Conservation (phyloP, 495 filamentous ascomycete genomes). For the Xanthoparmelia taractica region DNA sequence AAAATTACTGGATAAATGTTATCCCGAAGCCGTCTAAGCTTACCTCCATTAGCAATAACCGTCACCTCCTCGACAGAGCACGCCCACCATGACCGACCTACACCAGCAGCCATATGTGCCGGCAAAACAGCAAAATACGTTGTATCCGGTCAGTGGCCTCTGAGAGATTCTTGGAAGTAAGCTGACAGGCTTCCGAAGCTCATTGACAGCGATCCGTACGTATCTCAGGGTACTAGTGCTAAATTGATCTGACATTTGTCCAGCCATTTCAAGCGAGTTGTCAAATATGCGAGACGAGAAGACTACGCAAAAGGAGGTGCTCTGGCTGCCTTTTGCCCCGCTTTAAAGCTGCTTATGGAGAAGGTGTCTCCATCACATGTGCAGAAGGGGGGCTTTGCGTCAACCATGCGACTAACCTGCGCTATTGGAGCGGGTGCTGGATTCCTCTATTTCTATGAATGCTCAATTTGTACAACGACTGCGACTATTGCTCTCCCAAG, state of each 20-base stretch:
- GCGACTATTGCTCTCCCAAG: background rate
- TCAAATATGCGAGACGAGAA: slow-evolving; percentile 72
- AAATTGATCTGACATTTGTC: slow-evolving; percentile 26
- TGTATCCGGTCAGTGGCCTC: slow-evolving; percentile 63
- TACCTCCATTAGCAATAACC: background rate
- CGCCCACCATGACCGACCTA: slow-evolving; percentile 51
- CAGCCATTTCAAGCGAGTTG: slow-evolving; percentile 84
- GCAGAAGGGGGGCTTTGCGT: slow-evolving; percentile 68
- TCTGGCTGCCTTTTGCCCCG: slow-evolving; percentile 59
- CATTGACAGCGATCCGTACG: slow-evolving; percentile 97
- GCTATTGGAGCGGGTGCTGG: slow-evolving; percentile 65
- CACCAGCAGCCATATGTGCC: slow-evolving; percentile 57
- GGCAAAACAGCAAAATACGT: slow-evolving; percentile 63
- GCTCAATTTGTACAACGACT: slow-evolving; percentile 40
- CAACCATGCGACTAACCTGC: slow-evolving; percentile 69
- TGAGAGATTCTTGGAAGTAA: background rate
- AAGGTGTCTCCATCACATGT: slow-evolving; percentile 71
- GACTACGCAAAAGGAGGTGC: slow-evolving; percentile 69
- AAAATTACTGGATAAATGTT: background rate
- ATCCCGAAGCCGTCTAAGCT: background rate
- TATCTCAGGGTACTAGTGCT: slow-evolving; percentile 23
- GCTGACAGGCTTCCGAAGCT: slow-evolving; percentile 51
- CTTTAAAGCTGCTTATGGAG: slow-evolving; percentile 70
- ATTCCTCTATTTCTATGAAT: slow-evolving; percentile 71
- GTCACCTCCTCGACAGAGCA: background rate